phyloP scores from a whole-genome alignment of 345 rosid species.

The Sonneratia alba region DNA sequence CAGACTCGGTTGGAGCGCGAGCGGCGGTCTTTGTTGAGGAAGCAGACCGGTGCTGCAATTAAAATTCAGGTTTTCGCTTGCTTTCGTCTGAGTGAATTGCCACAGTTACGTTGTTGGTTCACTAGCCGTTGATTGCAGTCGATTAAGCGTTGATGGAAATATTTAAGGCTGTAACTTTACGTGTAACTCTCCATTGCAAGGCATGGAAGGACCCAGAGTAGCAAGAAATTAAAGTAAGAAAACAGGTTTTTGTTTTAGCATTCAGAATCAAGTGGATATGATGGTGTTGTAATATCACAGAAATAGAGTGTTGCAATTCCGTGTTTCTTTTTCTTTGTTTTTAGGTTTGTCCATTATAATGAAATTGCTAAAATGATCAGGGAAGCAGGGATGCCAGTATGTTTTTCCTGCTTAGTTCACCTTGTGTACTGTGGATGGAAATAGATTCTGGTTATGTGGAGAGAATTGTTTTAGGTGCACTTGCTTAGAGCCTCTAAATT shows the following conservation, averaged over 20 bases:
- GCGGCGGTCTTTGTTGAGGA: constrained; percentile 60
- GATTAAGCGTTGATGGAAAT: neutral
- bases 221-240: neutral
- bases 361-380: neutral
- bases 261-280: neutral
- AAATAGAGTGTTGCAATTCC: neutral
- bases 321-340: neutral
- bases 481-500: too few relatives aligned
- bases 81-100: constrained; percentile 1
- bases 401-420: too few relatives aligned
- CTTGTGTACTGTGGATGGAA: too few relatives aligned
- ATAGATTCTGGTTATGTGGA: too few relatives aligned
- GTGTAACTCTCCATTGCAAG: neutral
- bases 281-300: neutral
- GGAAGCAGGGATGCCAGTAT: neutral
- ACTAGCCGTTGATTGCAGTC: neutral
- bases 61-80: constrained; percentile 53
- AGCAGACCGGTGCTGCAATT: constrained; percentile 71
- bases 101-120: neutral
- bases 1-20: constrained; percentile 89
- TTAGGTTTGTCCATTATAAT: neutral
- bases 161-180: neutral
- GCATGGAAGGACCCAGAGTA: neutral
- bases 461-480: too few relatives aligned
- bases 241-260: too few relatives aligned